phyloP scores from a whole-genome alignment of 169 alveolate genomes.

The Plasmodium malariae region DNA sequence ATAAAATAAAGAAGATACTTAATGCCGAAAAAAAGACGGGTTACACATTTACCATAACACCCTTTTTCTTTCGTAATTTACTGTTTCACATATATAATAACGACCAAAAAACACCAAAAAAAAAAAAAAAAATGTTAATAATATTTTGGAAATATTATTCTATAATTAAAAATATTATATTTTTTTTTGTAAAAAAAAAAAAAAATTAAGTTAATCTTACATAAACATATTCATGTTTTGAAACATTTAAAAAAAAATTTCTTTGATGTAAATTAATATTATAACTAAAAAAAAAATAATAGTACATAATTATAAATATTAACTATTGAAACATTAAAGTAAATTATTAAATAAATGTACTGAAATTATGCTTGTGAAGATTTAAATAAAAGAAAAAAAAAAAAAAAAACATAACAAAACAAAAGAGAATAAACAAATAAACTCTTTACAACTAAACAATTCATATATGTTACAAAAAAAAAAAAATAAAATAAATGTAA shows the following conservation, averaged over 20 bases:
- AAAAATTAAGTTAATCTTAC: conserved; percentile 12
- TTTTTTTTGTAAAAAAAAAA: conserved; percentile 8
- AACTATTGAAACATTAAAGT: conserved; percentile 30
- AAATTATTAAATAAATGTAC: conserved; percentile 17
- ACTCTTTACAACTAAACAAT: conserved; percentile 24
- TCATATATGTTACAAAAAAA: conserved; percentile 19
- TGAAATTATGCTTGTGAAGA: conserved; percentile 44
- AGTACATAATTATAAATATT: conserved; percentile 35
- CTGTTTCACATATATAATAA: too few species aligned
- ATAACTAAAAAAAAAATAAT: conserved; percentile 29
- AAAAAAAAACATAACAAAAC: conserved; percentile 1
- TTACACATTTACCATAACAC: too few species aligned
- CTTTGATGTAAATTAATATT: conserved; percentile 35
- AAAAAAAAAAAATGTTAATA: conserved; percentile 24
- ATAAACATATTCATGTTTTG: conserved; percentile 24
- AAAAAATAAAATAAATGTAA: conserved; percentile 13
- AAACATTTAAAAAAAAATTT: conserved; percentile 37
- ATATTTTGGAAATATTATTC: too few species aligned
- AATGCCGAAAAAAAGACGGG: too few species aligned
- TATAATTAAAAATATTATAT: too few species aligned
- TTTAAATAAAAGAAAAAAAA: not conserved
- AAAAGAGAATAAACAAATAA: conserved; percentile 27
- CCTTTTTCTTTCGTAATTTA: too few species aligned
- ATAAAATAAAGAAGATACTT: too few species aligned
- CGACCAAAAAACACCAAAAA: too few species aligned